Evolutionary conservation across 305 asterid genomes (phyloP).

Genomic region (Fraxinus baroniana): DNA sequence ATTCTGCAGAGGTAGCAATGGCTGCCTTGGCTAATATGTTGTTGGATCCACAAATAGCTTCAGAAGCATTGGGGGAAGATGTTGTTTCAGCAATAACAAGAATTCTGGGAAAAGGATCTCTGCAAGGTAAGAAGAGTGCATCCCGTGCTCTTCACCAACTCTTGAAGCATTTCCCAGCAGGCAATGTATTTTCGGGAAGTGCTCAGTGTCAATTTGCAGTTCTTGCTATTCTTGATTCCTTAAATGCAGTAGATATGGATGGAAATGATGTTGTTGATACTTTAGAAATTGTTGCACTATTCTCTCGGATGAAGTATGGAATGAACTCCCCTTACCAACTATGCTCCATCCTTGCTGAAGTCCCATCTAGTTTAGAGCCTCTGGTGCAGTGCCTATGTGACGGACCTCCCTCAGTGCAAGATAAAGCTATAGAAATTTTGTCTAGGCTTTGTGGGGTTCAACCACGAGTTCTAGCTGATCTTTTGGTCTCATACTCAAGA

Average conservation of each 20-base stretch:
- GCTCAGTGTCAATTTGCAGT: slow-evolving; percentile 64
- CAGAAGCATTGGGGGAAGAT: slow-evolving; percentile 77
- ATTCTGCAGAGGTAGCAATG: slow-evolving; percentile 78
- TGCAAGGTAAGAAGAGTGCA: slow-evolving; percentile 71
- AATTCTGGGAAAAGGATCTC: slow-evolving; percentile 70
- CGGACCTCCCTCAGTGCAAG: slow-evolving; percentile 63
- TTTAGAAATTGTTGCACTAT: slow-evolving; percentile 55
- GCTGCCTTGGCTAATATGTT: slow-evolving; percentile 71
- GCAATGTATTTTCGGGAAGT: slow-evolving; percentile 60
- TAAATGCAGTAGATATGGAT: slow-evolving; percentile 59
- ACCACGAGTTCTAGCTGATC: slow-evolving; percentile 54
- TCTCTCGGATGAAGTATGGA: slow-evolving; percentile 61
- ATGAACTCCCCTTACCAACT: slow-evolving; percentile 40
- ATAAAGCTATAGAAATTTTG: slow-evolving; percentile 70
- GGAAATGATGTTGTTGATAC: slow-evolving; percentile 58
- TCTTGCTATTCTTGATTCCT: slow-evolving; percentile 68
- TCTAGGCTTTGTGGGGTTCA: slow-evolving; percentile 75
- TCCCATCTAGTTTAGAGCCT: slow-evolving; percentile 64
- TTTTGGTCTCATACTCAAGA: slow-evolving; percentile 45
- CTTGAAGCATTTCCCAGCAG: slow-evolving; percentile 62
- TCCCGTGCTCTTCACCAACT: slow-evolving; percentile 73
- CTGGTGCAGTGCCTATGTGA: slow-evolving; percentile 65
- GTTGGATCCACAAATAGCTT: slow-evolving; percentile 67
- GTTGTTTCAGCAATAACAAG: slow-evolving; percentile 70
- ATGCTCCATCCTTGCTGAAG: slow-evolving; percentile 58